Percentiles rank a stretch among this genome's conserved stretches.
phyloP scores from a whole-genome alignment of 2,329 filamentous ascomycete genomes.

The Cordyceps farinosa region DNA sequence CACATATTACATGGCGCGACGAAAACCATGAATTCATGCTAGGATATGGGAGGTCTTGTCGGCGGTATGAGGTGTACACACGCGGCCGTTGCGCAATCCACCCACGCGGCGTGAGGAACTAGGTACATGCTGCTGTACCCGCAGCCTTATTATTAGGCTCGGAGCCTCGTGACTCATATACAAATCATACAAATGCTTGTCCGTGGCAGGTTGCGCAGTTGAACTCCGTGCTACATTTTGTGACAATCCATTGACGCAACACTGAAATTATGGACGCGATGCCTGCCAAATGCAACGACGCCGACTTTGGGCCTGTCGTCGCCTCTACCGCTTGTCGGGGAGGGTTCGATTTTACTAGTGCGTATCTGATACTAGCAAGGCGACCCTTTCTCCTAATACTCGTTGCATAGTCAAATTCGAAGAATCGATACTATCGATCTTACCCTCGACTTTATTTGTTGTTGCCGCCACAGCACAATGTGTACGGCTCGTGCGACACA shows the following conservation, averaged over 20 bases:
- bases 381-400: not conserved
- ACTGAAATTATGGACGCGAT: not conserved
- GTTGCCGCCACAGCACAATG: not conserved
- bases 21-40: not conserved
- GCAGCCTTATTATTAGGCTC: not conserved
- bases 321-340: constrained; percentile 10
- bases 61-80: not conserved
- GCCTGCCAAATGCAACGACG: constrained; percentile 1
- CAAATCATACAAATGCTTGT: too few species aligned
- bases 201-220: too few species aligned
- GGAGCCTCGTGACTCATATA: not conserved
- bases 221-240: too few species aligned
- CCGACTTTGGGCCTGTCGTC: not conserved
- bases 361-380: not conserved
- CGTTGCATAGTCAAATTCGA: not conserved
- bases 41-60: not conserved
- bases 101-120: not conserved
- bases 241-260: not conserved
- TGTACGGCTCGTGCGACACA: not conserved
- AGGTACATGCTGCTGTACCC: not conserved
- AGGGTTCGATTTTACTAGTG: constrained; percentile 18
- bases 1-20: not conserved
- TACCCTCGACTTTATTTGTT: constrained; percentile 15
- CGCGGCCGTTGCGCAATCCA: constrained; percentile 2
- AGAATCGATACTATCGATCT: constrained; percentile 12